phyloP scores from a whole-genome alignment of 2,329 filamentous ascomycete species.

The Aspergillus felis region DNA sequence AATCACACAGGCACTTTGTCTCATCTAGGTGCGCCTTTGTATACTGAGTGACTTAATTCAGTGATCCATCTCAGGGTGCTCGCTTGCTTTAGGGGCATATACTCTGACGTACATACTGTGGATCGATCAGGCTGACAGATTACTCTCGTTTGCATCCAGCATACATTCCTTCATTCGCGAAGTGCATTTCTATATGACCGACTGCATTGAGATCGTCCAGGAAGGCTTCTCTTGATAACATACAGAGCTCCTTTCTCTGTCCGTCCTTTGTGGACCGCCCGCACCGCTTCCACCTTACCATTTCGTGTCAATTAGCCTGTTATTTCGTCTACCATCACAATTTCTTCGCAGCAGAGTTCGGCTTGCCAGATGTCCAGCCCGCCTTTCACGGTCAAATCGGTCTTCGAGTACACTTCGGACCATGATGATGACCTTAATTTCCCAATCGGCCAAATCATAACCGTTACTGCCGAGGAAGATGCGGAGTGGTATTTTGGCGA shows the following conservation, averaged over 20 bases:
- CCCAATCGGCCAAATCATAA: constrained; percentile 79
- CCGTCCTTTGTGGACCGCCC: neutral
- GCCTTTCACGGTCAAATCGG: constrained; percentile 89
- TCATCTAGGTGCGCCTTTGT: neutral
- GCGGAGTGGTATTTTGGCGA: constrained; percentile 90
- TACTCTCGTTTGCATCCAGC: constrained; percentile 5
- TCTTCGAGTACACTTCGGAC: constrained; percentile 88
- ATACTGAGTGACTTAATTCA: neutral
- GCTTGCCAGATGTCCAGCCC: constrained; percentile 60
- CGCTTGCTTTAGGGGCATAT: neutral
- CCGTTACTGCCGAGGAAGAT: constrained; percentile 88
- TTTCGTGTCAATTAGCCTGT: neutral
- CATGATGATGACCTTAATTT: constrained; percentile 97
- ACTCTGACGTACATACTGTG: neutral
- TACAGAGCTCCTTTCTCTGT: neutral
- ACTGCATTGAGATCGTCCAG: neutral
- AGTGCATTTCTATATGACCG: neutral
- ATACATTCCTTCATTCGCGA: neutral
- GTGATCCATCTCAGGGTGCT: constrained; percentile 9
- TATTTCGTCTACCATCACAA: constrained; percentile 12
- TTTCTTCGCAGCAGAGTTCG: constrained; percentile 8
- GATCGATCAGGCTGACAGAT: neutral
- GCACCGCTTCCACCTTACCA: neutral
- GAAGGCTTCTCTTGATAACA: neutral
- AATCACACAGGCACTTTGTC: neutral